Base-by-base conservation (phyloP, 164 flowering plant genomes). In the Liriodendron chinense region DNA sequence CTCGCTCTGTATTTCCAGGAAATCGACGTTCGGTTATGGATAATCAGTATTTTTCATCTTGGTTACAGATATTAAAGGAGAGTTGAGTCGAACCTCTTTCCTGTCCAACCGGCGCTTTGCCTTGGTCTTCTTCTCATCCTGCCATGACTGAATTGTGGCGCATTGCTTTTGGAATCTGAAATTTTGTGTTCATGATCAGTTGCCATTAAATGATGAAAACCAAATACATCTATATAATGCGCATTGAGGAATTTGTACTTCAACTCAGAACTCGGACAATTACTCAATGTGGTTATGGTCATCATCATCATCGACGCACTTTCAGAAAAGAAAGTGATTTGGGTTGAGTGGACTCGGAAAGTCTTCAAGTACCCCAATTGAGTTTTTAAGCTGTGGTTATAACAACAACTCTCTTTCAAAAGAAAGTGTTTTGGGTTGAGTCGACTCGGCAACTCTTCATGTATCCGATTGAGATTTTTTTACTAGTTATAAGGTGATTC, bases 131-230 rank as follows among this genome's bases (percentile, higher is more conserved):
- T 83, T 94, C 77, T 85, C 85, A 47, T 82, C 81, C 75, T 94
- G 95, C 98, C 98, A 94, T 26, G 83, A 78, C 34, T 74, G 63
- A 72, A 91, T 88, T 8, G 75, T 74, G 6, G 85, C 78, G 16
- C 76, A 83, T 74, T 80, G 79, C 81, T 83, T 86, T 48, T 84
- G 87, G 56, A 85, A 86, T 89, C 98, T 94, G 88, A 43, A 71
- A 83, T 12, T 14, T 26, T 34, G 7, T 16, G 9, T 18, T 18
- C 18, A 82, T 34, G 70, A 75, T 23, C 14, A 25, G 49, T n/a
- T 50, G 20, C 74, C 14, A 23, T 22, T 64, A 23, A 64, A 64
- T 4, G 67, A 18, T 26, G 47, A 2, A 14, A 25, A 28, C 47
- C 43, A 26, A 16, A 26, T 48, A 67, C 18, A 67, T 13, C 22